These are phyloP conservation scores for Lentinula sp. DNA, from an alignment of 768 basidiomycete genomes.

Conservation along the genomic window DNA sequence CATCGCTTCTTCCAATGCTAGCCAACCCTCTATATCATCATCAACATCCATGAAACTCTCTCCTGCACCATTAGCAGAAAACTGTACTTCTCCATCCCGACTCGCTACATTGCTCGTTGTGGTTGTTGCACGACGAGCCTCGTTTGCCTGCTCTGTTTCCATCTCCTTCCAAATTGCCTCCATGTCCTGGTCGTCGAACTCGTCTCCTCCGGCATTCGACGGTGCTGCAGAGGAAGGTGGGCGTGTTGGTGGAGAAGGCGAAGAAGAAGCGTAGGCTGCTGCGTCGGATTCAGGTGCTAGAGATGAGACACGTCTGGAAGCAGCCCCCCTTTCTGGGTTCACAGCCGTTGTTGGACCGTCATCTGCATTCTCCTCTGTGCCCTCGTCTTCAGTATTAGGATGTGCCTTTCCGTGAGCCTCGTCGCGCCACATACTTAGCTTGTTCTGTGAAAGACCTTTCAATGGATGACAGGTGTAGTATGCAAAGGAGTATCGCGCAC, in stretches of 20 bases:
- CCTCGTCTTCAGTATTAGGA: constrained; percentile 16
- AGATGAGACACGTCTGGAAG: constrained; percentile 7
- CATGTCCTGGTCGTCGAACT: constrained; percentile 10
- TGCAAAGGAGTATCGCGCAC: constrained; percentile 35
- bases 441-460: constrained; percentile 36
- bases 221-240: constrained; percentile 36
- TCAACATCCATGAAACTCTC: constrained; percentile 22
- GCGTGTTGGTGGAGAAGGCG: constrained; percentile 25
- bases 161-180: not conserved
- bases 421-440: constrained; percentile 73
- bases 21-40: constrained; percentile 35
- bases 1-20: constrained; percentile 15
- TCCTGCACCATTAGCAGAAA: not conserved
- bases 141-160: not conserved
- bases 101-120: constrained; percentile 1
- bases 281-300: constrained; percentile 19
- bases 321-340: constrained; percentile 8
- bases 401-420: constrained; percentile 40
- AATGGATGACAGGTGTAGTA: not conserved
- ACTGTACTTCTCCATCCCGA: constrained; percentile 5
- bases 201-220: constrained; percentile 30
- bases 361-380: constrained; percentile 15
- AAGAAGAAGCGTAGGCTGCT: constrained; percentile 26
- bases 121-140: not conserved
- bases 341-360: constrained; percentile 20